phyloP scores from a whole-genome alignment of 1,139 yeast species.

The Blastobotrys ciferrii region DNA sequence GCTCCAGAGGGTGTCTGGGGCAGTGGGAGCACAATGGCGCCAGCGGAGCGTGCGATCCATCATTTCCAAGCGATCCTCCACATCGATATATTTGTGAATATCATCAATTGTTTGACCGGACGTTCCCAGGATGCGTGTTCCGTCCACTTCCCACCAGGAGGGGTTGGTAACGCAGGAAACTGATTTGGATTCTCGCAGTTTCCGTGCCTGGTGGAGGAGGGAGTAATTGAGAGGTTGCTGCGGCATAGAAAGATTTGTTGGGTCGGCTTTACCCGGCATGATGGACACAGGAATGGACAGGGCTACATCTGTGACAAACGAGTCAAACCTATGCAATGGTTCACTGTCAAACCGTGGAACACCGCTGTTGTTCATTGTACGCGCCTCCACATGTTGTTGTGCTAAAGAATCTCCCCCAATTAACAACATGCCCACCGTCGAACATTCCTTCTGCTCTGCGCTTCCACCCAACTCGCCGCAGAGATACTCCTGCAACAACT shows the following conservation, averaged over 20 bases:
- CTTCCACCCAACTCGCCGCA: slow-evolving; percentile 61
- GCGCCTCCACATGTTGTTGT: slow-evolving; percentile 28
- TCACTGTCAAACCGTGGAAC: slow-evolving; percentile 26
- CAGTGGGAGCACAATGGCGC: slow-evolving; percentile 91
- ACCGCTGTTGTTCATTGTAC: slow-evolving; percentile 25
- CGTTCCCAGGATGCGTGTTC: slow-evolving; percentile 61
- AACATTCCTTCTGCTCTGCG: slow-evolving; percentile 28
- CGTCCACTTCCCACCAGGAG: slow-evolving; percentile 57
- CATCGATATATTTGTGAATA: slow-evolving; percentile 56
- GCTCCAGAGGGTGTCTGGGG: slow-evolving; percentile 87
- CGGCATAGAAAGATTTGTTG: slow-evolving; percentile 79
- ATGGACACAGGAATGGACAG: slow-evolving; percentile 64
- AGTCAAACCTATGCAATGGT: slow-evolving; percentile 48
- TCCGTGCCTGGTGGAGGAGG: slow-evolving; percentile 51
- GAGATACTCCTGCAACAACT: slow-evolving; percentile 67
- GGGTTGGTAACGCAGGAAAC: slow-evolving; percentile 66
- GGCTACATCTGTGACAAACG: slow-evolving; percentile 56
- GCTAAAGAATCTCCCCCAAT: slow-evolving; percentile 78
- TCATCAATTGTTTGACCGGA: slow-evolving; percentile 86
- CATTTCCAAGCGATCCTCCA: slow-evolving; percentile 46
- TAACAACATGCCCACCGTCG: slow-evolving; percentile 52
- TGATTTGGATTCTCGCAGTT: slow-evolving; percentile 8
- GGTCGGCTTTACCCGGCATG: slow-evolving; percentile 85
- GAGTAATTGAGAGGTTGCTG: slow-evolving; percentile 86
- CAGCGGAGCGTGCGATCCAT: slow-evolving; percentile 71